Base-by-base conservation (phyloP, 495 filamentous ascomycete species). In the Penicillium manginii region DNA sequence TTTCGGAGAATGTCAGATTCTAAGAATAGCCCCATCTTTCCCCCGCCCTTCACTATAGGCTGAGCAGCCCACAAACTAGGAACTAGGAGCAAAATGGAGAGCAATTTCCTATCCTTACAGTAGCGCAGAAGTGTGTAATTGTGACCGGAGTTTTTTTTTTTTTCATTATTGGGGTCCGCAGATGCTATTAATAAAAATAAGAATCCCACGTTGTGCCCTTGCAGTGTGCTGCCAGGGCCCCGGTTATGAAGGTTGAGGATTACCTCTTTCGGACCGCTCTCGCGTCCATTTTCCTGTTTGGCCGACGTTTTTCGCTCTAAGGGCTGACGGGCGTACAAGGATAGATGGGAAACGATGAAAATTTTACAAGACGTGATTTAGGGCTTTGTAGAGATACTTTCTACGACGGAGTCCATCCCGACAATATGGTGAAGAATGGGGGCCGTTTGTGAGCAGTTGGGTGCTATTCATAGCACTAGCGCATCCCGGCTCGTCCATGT, bases 191-290 rank as follows among this genome's bases (percentile, higher is more conserved):
- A 57, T 59, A 63, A 61, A 65, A 63, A 66, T 63, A 68, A 68
- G 65, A 65, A 63, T 55, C 54, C 58, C 58, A 68, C 63, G 65
- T 68, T 68, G 52, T 35, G 42, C 52, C 56, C 59, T 50, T 67
- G 65, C 56, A 65, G 52, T 39, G 29, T 50, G 45, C 19, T 47
- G 45, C n/a, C 45, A 47, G 45, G 45, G 45, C 3, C 21, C 21
- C 45, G 19, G 10, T 23, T 22, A 3, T 9, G 15, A 26, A 17
- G 40, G 1, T 22, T 45, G 42, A 17, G 42, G 42, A 45, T 45
- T 45, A 45, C 42, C 26, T 14, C 2, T 23, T 47, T n/a, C 12
- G 45, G 9, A 14, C 21, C 10, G 4, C 6, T 2, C 11, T 47
- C 45, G 45, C 45, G 10, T 47, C 15, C 15, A 47, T 47, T 47